A percentile compares a stretch with the other conserved stretches of the same genome.
These are phyloP conservation scores for Patellifolia procumbens DNA, from an alignment of 179 eudicot genomes.

Conservation along the genomic window DNA sequence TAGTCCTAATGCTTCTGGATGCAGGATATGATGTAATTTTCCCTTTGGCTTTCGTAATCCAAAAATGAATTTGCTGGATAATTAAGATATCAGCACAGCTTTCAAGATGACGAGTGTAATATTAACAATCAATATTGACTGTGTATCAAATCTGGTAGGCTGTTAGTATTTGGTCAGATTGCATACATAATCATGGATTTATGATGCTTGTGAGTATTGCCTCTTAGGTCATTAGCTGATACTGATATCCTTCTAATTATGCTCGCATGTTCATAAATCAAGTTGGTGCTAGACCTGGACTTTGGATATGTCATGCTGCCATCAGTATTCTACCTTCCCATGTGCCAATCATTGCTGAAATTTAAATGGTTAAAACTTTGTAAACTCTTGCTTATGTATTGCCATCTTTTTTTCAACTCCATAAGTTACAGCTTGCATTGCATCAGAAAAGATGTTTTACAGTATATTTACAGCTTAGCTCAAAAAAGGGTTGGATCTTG, in stretches of 20 bases:
- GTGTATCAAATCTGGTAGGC: conserved; percentile 15
- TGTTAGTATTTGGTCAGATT: conserved; percentile 29
- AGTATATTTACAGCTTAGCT: conserved; percentile 26
- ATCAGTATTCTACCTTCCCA: conserved; percentile 33
- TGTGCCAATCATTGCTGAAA: conserved; percentile 38
- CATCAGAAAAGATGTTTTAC: conserved; percentile 17
- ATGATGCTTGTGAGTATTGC: conserved; percentile 21
- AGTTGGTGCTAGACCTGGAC: conserved; percentile 16
- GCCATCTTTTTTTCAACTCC: background rate
- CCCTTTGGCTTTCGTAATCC: background rate
- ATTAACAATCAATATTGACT: conserved; percentile 3
- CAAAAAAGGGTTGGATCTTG: conserved; percentile 16
- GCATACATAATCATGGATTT: conserved; percentile 6
- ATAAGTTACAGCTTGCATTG: conserved; percentile 39
- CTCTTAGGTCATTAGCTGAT: conserved; percentile 32
- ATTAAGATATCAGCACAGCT: conserved; percentile 9
- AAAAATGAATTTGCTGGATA: background rate
- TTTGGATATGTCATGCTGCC: conserved; percentile 29
- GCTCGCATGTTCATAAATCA: conserved; percentile 21
- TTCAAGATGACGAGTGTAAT: conserved; percentile 8
- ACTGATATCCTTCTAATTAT: conserved; percentile 25
- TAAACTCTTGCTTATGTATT: background rate
- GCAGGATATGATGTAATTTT: background rate
- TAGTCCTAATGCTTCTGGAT: background rate
- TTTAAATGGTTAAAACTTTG: background rate